Conservation (phyloP, 1,139 yeast genomes). For the Geotrichum reessii region DNA sequence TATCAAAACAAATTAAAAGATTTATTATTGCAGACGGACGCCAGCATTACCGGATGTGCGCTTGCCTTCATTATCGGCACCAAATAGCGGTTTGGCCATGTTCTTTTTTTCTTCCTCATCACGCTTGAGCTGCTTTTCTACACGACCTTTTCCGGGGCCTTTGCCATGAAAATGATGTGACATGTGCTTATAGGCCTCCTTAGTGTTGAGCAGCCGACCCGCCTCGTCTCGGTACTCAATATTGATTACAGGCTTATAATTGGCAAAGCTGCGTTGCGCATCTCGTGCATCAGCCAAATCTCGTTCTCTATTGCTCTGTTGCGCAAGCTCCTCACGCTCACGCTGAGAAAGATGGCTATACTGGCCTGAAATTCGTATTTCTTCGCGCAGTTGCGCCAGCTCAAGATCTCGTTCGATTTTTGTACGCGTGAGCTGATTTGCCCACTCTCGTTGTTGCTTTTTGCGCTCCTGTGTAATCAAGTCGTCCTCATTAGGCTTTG, state of each 20-base stretch:
- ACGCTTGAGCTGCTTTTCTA: constrained; percentile 37
- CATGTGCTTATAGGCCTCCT: constrained; percentile 77
- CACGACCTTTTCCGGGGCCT: constrained; percentile 43
- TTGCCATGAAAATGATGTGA: constrained; percentile 87
- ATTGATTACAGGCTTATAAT: constrained; percentile 61
- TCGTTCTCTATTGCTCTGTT: constrained; percentile 37
- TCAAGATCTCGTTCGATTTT: constrained; percentile 31
- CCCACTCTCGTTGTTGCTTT: constrained; percentile 31
- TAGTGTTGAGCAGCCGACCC: constrained; percentile 60
- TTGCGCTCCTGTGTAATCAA: constrained; percentile 4
- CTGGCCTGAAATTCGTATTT: constrained; percentile 27
- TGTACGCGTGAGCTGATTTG: constrained; percentile 23
- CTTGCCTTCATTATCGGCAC: constrained; percentile 7
- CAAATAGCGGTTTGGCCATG: constrained; percentile 29
- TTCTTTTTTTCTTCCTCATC: constrained; percentile 34
- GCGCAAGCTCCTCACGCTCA: constrained; percentile 37
- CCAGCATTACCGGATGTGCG: constrained; percentile 16
- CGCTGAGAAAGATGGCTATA: constrained; percentile 33
- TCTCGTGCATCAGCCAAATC: constrained; percentile 31
- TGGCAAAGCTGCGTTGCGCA: constrained; percentile 36
- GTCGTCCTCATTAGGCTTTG: constrained; percentile 18
- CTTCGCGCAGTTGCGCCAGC: constrained; percentile 36
- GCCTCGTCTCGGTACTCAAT: constrained; percentile 63
- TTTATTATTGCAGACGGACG: constrained; percentile 18
- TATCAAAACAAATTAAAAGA: too few species aligned